Percentiles rank a stretch among this genome's conserved stretches.
These are phyloP conservation scores for Linum tenue DNA, from an alignment of 345 rosid species.

Conservation along the genomic window DNA sequence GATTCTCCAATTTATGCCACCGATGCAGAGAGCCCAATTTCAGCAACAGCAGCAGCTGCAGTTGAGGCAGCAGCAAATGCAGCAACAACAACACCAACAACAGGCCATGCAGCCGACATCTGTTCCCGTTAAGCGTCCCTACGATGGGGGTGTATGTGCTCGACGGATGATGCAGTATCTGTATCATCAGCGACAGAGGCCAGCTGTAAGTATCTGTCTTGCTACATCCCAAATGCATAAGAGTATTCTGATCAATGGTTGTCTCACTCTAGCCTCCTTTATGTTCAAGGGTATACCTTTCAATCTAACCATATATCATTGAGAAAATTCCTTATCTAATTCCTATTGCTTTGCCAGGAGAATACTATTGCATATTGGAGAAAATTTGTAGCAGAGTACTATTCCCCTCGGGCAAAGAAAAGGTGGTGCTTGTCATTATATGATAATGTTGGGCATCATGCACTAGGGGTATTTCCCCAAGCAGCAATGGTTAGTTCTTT, in stretches of 20 bases:
- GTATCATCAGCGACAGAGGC: conserved; percentile 85
- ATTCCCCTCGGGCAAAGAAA: conserved; percentile 94
- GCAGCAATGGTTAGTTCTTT: conserved; percentile 76
- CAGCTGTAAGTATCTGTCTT: conserved; percentile 47
- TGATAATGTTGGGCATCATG: conserved; percentile 82
- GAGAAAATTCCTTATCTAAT: background rate
- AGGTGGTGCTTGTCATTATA: conserved; percentile 91
- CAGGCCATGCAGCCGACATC: conserved; percentile 59
- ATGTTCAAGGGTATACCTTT: too few species aligned
- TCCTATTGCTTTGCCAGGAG: conserved; percentile 43
- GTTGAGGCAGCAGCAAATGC: conserved; percentile 69
- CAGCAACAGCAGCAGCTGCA: conserved; percentile 88
- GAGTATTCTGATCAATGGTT: background rate
- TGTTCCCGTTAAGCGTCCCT: conserved; percentile 40
- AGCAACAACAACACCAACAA: conserved; percentile 21
- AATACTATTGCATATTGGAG: conserved; percentile 87
- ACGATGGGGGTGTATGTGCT: conserved; percentile 76
- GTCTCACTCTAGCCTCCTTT: too few species aligned
- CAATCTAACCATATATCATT: too few species aligned
- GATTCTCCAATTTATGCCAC: conserved; percentile 73
- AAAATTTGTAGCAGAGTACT: conserved; percentile 86
- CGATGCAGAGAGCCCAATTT: conserved; percentile 67
- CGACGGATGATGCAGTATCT: conserved; percentile 95
- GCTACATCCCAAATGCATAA: background rate
- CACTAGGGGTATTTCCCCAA: conserved; percentile 92